A percentile compares a stretch with the other conserved stretches of the same genome.
Evolutionary conservation across 1,284 basidiomycete species (phyloP).

Genomic region (Pholiota adiposa): DNA sequence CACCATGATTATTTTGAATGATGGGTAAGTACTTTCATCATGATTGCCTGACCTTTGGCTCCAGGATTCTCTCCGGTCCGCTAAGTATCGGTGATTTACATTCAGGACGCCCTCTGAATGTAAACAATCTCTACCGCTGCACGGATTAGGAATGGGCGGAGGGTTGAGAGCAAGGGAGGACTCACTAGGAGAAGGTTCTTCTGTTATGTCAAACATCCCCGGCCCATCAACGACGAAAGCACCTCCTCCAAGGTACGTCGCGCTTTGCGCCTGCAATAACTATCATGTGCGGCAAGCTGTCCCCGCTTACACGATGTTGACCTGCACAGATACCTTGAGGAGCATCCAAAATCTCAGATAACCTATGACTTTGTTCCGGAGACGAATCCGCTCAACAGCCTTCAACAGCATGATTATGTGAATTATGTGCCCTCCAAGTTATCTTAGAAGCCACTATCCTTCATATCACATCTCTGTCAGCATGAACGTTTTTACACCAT

Average conservation of each 20-base stretch:
- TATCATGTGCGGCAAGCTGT: background rate
- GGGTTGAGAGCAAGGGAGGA: background rate
- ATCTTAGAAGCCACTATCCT: constrained; percentile 32
- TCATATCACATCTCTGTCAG: constrained; percentile 44
- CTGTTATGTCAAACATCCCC: background rate
- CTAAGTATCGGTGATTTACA: background rate
- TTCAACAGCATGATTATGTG: constrained; percentile 42
- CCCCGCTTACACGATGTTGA: background rate
- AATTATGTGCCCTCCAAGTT: constrained; percentile 36
- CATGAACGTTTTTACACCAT: constrained; percentile 46
- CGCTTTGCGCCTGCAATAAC: background rate
- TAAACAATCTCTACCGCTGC: constrained; percentile 7
- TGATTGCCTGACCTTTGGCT: background rate
- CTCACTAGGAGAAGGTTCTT: background rate
- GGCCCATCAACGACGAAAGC: background rate
- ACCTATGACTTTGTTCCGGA: constrained; percentile 42
- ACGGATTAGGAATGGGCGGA: background rate
- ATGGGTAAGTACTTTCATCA: constrained; percentile 15
- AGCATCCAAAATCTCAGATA: constrained; percentile 35
- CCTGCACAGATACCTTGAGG: constrained; percentile 31
- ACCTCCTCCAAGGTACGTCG: constrained; percentile 31
- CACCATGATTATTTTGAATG: background rate
- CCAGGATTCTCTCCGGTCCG: background rate
- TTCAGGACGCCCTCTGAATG: constrained; percentile 10
- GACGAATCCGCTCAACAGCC: constrained; percentile 35